Evolutionary conservation across 2,329 filamentous ascomycete genomes (phyloP), one percentile per base, ranked within the genome.

Genomic region (Sphaerulina vaccinii): DNA sequence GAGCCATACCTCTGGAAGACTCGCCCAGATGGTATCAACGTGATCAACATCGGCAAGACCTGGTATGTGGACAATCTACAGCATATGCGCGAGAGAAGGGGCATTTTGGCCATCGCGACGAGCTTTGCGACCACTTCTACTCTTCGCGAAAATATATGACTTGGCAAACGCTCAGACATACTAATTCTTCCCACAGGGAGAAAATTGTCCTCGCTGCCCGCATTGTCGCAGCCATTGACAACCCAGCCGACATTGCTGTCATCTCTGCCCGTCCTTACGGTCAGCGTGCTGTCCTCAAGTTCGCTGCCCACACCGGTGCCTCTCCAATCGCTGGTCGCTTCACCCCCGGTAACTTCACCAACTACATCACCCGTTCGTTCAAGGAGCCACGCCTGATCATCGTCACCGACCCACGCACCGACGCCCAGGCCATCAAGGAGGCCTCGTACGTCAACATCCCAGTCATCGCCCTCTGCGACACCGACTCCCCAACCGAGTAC

Each of bases 331-430:
- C 93, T 71, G 93, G 93, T 81, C 93, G 93, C 76, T 99, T 99
- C 88, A 99, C 93, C 74, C 93, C 93, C 75, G 93, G 93, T 88
- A 96, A 92, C 79, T 99, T 99, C 87, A 99, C 93, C 84, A 99
- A 99, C 86, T 99, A 99, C 88, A 99, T 99, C 87, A 99, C 95
- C 78, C 92, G 93, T 73, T 97, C 93, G 64, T 99, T 99, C 90
- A 96, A 96, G 87, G 93, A 99, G 84, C 93, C 93, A 74, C 95
- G 95, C 78, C 84, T 99, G 73, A 97, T 99, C 79, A 86, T 99
- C 75, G 93, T 99, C 72, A 99, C 93, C 80, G 93, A 99, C 78
- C 93, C 93, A 70, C 92, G 95, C 79, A 99, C 95, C 82, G 93
- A 99, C 72, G 90, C 93, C 75, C 93, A 99, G 86, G 93, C 93